Conservation (phyloP, 768 basidiomycete genomes). For the Boletus pseudo-olivaceus region DNA sequence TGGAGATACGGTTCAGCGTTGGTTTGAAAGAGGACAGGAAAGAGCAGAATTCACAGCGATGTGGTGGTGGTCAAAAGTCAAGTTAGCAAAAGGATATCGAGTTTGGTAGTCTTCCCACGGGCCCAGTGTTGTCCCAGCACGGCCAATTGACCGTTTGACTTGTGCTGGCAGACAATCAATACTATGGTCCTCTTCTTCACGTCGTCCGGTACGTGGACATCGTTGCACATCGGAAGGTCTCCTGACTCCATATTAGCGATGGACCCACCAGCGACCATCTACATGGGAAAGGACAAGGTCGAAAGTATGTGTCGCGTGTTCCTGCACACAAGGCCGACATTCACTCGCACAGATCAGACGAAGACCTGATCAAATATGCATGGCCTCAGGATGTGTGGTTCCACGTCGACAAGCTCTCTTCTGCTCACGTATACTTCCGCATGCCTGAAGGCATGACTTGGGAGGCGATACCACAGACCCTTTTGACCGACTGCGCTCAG, state of each 20-base stretch:
- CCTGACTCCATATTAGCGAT: slow-evolving; percentile 38
- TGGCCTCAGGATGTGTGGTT: slow-evolving; percentile 91
- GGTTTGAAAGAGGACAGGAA: background rate
- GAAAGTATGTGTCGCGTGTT: slow-evolving; percentile 59
- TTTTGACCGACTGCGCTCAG: slow-evolving; percentile 86
- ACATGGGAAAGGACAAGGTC: slow-evolving; percentile 97
- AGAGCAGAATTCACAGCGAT: background rate
- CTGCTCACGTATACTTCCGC: slow-evolving; percentile 95
- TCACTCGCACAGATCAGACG: slow-evolving; percentile 57
- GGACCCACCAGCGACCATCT: slow-evolving; percentile 66
- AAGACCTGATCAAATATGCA: slow-evolving; percentile 91
- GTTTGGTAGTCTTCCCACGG: slow-evolving; percentile 2
- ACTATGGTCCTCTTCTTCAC: slow-evolving; percentile 64
- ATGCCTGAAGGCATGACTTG: slow-evolving; percentile 78
- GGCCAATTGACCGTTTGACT: background rate
- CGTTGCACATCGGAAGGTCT: background rate
- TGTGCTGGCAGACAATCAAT: no score
- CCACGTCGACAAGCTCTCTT: slow-evolving; percentile 97
- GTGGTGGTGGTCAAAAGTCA: slow-evolving; percentile 2
- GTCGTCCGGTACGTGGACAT: slow-evolving; percentile 39
- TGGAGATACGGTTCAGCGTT: background rate
- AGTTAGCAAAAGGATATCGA: background rate
- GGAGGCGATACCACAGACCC: slow-evolving; percentile 79
- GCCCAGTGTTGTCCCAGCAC: background rate
- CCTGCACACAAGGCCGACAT: background rate